A percentile compares a stretch with the other conserved stretches of the same genome.
Evolutionary conservation across 768 basidiomycete genomes (phyloP).

Genomic region (Favolaschia claudopus): DNA sequence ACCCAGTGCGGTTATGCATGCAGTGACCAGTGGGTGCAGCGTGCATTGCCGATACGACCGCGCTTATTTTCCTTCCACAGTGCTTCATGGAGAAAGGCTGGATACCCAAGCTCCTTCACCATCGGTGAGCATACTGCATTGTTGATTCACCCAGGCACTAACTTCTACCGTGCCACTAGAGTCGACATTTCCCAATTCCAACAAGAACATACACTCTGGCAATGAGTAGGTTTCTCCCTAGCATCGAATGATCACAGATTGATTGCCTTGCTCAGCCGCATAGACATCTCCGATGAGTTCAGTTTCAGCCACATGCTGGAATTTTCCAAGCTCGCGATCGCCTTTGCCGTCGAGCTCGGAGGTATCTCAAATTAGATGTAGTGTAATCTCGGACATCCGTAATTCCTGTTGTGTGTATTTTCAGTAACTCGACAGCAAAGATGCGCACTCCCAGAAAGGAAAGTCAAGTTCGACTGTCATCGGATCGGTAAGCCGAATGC

Average conservation of each 20-base stretch:
- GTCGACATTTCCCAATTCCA: constrained; percentile 77
- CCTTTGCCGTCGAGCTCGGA: constrained; percentile 80
- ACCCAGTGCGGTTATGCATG: constrained; percentile 95
- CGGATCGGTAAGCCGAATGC: too few relatives aligned
- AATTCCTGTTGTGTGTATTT: neutral
- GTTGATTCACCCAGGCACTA: constrained; percentile 24
- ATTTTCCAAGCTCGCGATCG: constrained; percentile 85
- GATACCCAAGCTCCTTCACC: constrained; percentile 85
- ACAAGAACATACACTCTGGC: constrained; percentile 82
- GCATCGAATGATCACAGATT: constrained; percentile 14
- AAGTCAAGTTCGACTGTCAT: too few relatives aligned
- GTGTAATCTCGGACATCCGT: neutral
- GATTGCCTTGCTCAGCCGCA: constrained; percentile 61
- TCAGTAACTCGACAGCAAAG: too few relatives aligned
- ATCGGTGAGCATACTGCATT: constrained; percentile 61
- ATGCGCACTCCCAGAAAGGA: too few relatives aligned
- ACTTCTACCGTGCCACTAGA: constrained; percentile 45
- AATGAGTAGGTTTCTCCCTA: constrained; percentile 70
- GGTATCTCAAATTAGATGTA: constrained; percentile 45
- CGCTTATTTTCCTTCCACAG: constrained; percentile 42
- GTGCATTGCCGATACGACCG: constrained; percentile 35
- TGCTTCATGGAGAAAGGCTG: constrained; percentile 87
- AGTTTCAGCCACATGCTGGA: constrained; percentile 90
- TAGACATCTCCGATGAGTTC: constrained; percentile 88
- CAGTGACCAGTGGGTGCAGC: constrained; percentile 80